Evolutionary conservation across 169 alveolate species (phyloP).

Genomic region (Sarcocystis neurona): DNA sequence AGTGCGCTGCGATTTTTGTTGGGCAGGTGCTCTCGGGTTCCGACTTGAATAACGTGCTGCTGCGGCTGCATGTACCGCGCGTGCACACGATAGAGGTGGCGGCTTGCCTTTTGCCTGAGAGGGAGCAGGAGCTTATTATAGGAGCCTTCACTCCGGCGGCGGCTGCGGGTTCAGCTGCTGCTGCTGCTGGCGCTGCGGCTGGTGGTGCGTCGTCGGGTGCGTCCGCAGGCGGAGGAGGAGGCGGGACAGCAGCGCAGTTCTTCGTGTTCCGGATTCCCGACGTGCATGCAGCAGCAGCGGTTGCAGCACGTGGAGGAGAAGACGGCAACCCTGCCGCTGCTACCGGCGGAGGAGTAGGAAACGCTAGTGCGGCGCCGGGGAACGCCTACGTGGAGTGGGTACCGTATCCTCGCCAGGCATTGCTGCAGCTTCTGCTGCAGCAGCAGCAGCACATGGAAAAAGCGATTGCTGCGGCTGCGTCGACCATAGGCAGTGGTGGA

Average conservation of each 20-base stretch:
- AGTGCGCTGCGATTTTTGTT: neutral
- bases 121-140: conserved; percentile 26
- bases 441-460: conserved; percentile 35
- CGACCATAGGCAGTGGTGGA: neutral
- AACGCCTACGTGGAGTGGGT: conserved; percentile 35
- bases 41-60: conserved; percentile 25
- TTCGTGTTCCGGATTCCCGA: conserved; percentile 44
- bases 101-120: conserved; percentile 16
- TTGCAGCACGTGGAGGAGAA: too few species aligned
- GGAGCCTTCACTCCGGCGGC: conserved; percentile 37
- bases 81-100: conserved; percentile 45
- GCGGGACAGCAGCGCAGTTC: conserved; percentile 40
- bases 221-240: conserved; percentile 45
- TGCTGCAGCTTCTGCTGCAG: conserved; percentile 48
- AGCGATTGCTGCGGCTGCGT: neutral
- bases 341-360: conserved; percentile 39
- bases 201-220: neutral
- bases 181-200: conserved; percentile 3
- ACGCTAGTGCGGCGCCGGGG: conserved; percentile 23
- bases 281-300: conserved; percentile 50
- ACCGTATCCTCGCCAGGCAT: conserved; percentile 40
- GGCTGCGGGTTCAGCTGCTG: too few species aligned
- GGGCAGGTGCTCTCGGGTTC: conserved; percentile 46
- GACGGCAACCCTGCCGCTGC: too few species aligned
- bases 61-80: conserved; percentile 47